These are phyloP conservation scores for Cadophora luteo-olivacea DNA, from an alignment of 2,329 filamentous ascomycete species.

Conservation along the genomic window DNA sequence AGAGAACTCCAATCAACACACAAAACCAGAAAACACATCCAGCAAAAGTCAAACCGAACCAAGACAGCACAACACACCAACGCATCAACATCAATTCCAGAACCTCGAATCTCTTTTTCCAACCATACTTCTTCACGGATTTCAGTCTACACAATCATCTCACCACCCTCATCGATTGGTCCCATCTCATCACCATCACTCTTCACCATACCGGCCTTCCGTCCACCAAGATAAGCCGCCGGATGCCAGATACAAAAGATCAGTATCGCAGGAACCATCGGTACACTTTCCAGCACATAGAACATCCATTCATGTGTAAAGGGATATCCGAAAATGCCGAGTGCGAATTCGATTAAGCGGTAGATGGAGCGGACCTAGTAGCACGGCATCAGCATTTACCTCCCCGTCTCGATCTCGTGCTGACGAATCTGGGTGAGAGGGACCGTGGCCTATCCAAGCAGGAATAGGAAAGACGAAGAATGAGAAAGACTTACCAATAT, in stretches of 20 bases:
- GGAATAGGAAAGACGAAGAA: too few relatives aligned
- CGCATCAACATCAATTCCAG: neutral
- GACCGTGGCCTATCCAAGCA: too few relatives aligned
- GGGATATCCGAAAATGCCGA: slow-evolving; percentile 57
- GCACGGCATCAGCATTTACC: neutral
- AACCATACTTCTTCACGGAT: too few relatives aligned
- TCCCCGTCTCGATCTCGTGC: too few relatives aligned
- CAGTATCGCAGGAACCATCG: slow-evolving; percentile 54
- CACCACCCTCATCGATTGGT: neutral
- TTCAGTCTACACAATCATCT: neutral
- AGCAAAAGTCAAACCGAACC: neutral
- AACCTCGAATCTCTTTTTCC: neutral
- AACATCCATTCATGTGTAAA: slow-evolving; percentile 60
- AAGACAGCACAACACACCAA: neutral
- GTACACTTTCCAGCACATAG: slow-evolving; percentile 57
- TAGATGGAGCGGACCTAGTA: slow-evolving; percentile 57
- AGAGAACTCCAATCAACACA: too few relatives aligned
- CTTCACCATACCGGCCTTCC: neutral
- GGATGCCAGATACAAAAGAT: slow-evolving; percentile 59
- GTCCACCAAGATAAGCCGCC: slow-evolving; percentile 45
- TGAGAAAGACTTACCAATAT: slow-evolving; percentile 54
- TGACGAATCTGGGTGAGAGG: too few relatives aligned
- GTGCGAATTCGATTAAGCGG: slow-evolving; percentile 58
- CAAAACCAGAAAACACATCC: neutral
- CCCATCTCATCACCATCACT: neutral